Base-by-base conservation (phyloP, 2,329 filamentous ascomycete species). In the Beauveria caledonica region DNA sequence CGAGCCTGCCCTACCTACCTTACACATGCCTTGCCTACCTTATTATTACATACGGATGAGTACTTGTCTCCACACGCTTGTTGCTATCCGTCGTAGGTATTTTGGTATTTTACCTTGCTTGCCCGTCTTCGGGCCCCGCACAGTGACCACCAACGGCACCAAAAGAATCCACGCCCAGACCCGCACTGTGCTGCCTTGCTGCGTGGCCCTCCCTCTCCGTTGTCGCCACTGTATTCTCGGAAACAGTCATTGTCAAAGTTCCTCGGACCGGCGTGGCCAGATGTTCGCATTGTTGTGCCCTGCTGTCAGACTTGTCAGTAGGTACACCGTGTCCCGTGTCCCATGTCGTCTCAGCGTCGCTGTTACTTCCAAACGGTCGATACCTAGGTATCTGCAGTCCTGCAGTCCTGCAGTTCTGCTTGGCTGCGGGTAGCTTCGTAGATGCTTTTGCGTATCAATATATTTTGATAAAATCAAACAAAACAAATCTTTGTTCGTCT, bases 191-290 rank as follows among this genome's bases (percentile, higher is more conserved):
- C 11, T 40, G 19, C 33, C 39, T 54, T 54, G 39, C 36, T 21
- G 50, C 17, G 17, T 36, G n/a, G 25, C 17, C 13, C 39, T 36
- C 27, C 21, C 29, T 40, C 55, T 58, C 55, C 45, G 55, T 25
- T 58, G 55, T 58, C 55, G 55, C 55, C 55, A 50, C 55, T 42
- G 36, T 45, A 33, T 55, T 55, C 3, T 27, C 21, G 9, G 29
- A 58, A 27, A 49, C 55, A 58, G 55, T 50, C 45, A 58, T 48
- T 39, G 46, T 40, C 42, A 19, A 19, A 29, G 42, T 25, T 40
- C 21, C 4, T 11, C 3, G 33, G 13, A 21, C 33, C 50, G 33
- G 29, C 50, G 13, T 42, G 29, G 27, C 29, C 49, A 15, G 27
- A 13, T 36, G 39, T 21, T 52, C 21, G n/a, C 29, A 52, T 33